phyloP scores from a whole-genome alignment of 208 protist genomes.

The Wallacemonas sp. region DNA sequence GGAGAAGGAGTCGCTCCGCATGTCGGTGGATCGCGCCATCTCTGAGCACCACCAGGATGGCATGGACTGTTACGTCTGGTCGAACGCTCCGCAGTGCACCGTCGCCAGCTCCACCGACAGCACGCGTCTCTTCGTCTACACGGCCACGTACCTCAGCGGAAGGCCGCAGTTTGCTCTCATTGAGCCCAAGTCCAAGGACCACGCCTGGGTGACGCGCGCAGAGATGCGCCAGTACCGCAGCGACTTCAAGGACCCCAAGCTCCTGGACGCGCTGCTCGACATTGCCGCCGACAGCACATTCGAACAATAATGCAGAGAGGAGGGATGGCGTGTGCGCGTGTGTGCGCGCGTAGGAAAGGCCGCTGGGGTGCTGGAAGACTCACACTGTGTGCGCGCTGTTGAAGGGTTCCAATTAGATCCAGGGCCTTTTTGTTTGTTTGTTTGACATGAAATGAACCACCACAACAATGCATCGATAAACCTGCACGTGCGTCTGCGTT shows the following conservation, averaged over 20 bases:
- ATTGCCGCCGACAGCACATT: constrained; percentile 76
- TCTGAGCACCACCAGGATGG: constrained; percentile 50
- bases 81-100: constrained; percentile 79
- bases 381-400: too few relatives aligned
- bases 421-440: too few relatives aligned
- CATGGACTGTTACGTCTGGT: constrained; percentile 75
- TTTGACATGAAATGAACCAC: too few relatives aligned
- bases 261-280: constrained; percentile 67
- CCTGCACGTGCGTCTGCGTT: too few relatives aligned
- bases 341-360: not conserved
- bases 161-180: constrained; percentile 62
- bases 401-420: too few relatives aligned
- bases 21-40: constrained; percentile 66
- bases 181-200: constrained; percentile 56
- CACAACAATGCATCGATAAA: too few relatives aligned
- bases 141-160: constrained; percentile 70
- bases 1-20: constrained; percentile 68
- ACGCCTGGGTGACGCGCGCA: constrained; percentile 78
- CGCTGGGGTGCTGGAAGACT: too few relatives aligned
- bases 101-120: constrained; percentile 33
- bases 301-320: constrained; percentile 22
- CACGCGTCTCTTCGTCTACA: constrained; percentile 70
- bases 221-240: constrained; percentile 75
- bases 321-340: not conserved
- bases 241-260: constrained; percentile 50